Evolutionary conservation across 257 asterid genomes (phyloP), one percentile per base, ranked within the genome.

Genomic region (Pogostemon cablin): DNA sequence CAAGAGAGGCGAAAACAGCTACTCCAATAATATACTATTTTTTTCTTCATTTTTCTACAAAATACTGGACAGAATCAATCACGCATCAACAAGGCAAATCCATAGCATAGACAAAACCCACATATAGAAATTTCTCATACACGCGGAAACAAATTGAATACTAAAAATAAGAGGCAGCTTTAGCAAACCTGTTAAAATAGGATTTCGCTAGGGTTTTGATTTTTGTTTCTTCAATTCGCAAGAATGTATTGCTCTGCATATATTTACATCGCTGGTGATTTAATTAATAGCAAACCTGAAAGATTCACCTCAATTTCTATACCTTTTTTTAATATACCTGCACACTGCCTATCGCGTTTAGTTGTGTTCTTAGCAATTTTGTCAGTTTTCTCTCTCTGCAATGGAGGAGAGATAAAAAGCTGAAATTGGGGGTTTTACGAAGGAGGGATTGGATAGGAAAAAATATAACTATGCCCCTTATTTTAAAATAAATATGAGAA

Each of bases 371-470:
- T 37, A 52, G 75, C 41, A 63, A 63, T 57, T 41, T 47, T 34
- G 62, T 38, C 46, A 67, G 76, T 57, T 75, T 62, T 75, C 73
- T 79, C 78, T 75, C 78, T 66, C 32, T 59, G 12, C 20, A 38
- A 71, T 68, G 63, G 65, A 68, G 76, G 73, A 64, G 66, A 71
- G 67, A 71, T 1, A 17, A 76, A 79, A 73, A 67, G 81, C 72
- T 77, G 84, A 66, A 57, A 48, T 72, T 54, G 79, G 72, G 82
- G 84, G 79, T 79, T 84, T 81, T 79, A 79, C 84, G 25, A 12
- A 38, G 37, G 20, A 66, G 71, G 67, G 72, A 37, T 50, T 67
- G 63, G 81, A 67, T 75, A 68, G 59, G 41, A 40, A 66, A 68
- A 53, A 39, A 58, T 34, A 64, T 62, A 60, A 7, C 50, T 39